phyloP scores from a whole-genome alignment of 139 green algal genomes.

The Zygnema cylindricum region DNA sequence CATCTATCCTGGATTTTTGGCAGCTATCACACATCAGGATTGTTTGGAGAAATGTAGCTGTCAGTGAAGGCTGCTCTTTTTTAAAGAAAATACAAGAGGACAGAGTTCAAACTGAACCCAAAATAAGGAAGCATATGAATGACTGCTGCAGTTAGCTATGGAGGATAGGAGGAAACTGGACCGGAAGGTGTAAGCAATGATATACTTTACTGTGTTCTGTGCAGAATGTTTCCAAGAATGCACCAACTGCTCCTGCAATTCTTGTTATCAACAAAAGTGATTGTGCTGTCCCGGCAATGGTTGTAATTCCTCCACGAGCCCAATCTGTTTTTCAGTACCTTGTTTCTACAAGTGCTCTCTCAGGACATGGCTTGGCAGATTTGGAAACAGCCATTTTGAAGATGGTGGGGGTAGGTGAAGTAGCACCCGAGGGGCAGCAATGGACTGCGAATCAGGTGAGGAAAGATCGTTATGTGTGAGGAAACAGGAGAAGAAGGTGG shows the following conservation, averaged over 20 bases:
- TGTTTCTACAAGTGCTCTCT: constrained; percentile 75
- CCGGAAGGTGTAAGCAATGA: no score
- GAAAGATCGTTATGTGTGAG: not conserved
- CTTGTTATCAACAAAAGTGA: constrained; percentile 93
- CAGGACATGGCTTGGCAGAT: constrained; percentile 70
- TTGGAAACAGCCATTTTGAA: constrained; percentile 70
- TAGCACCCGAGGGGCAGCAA: constrained; percentile 67
- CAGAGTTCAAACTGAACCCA: no score
- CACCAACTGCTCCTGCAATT: constrained; percentile 63
- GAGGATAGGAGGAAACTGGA: no score
- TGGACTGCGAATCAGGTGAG: constrained; percentile 88
- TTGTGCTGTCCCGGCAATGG: constrained; percentile 4
- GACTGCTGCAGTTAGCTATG: no score
- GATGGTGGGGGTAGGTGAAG: constrained; percentile 34
- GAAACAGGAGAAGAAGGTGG: not conserved
- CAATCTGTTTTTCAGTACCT: constrained; percentile 54
- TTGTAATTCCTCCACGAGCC: constrained; percentile 43
- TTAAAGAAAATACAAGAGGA: no score
- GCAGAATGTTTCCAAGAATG: not conserved
- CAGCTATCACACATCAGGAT: no score
- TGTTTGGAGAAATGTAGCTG: no score
- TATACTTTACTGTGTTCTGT: no score
- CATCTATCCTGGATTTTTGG: no score
- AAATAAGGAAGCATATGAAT: no score
- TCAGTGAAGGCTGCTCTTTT: no score